Percentiles rank a stretch among this genome's conserved stretches.
Conservation (phyloP, 2,329 filamentous ascomycete species). For the Curvularia verruculosa region DNA sequence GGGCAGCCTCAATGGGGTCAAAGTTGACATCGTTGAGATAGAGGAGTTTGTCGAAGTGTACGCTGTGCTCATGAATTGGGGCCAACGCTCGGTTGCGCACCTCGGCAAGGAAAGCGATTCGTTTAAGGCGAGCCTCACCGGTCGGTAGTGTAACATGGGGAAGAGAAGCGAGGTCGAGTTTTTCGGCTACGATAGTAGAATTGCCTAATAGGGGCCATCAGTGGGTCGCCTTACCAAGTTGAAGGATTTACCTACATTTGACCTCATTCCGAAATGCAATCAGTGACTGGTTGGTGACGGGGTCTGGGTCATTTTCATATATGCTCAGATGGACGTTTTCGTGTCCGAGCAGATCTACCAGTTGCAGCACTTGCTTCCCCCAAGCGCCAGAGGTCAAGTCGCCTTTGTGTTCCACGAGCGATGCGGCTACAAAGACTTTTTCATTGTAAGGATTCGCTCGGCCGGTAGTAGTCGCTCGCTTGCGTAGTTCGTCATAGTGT, state of each 20-base stretch:
- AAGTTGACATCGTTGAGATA: slow-evolving; percentile 73
- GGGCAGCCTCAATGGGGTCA: slow-evolving; percentile 63
- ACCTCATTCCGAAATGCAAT: slow-evolving; percentile 58
- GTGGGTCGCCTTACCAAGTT: slow-evolving; percentile 4
- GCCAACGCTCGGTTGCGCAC: slow-evolving; percentile 72
- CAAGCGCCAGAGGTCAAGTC: slow-evolving; percentile 67
- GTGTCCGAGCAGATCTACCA: slow-evolving; percentile 70
- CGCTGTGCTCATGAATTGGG: slow-evolving; percentile 61
- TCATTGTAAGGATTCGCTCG: slow-evolving; percentile 63
- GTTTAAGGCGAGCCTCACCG: slow-evolving; percentile 68
- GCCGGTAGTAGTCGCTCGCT: slow-evolving; percentile 42
- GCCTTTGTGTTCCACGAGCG: slow-evolving; percentile 69
- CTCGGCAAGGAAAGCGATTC: slow-evolving; percentile 75
- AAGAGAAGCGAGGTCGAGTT: slow-evolving; percentile 63
- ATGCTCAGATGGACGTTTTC: slow-evolving; percentile 74
- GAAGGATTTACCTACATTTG: slow-evolving; percentile 45
- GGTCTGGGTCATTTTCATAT: slow-evolving; percentile 73
- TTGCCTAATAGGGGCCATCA: slow-evolving; percentile 44
- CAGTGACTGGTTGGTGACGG: slow-evolving; percentile 62
- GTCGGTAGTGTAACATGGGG: slow-evolving; percentile 67
- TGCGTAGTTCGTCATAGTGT: slow-evolving; percentile 57
- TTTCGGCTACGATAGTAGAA: slow-evolving; percentile 62
- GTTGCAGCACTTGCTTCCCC: slow-evolving; percentile 64
- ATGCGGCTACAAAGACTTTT: slow-evolving; percentile 75
- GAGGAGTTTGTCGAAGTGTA: slow-evolving; percentile 66